Evolutionary conservation across 345 rosid genomes (phyloP), one percentile per base, ranked within the genome.

Genomic region (Hibiscus syriacus): DNA sequence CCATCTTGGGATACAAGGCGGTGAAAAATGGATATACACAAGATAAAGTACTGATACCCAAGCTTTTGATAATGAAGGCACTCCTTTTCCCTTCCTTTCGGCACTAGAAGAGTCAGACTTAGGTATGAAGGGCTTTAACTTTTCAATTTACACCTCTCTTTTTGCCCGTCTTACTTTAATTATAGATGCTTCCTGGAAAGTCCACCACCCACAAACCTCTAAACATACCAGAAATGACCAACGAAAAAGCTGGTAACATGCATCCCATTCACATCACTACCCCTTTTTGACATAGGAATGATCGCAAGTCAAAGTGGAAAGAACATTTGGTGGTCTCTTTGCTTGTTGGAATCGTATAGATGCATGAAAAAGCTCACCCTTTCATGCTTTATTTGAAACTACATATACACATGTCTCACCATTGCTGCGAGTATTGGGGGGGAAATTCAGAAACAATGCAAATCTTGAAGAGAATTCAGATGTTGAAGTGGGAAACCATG

Each of bases 401-500:
- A 17, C 19, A 50, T 17, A 19, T 50, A 50, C 10, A 11, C 43
- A 46, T 9, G 26, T 45, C 55, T 60, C 13, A 22, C 19, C 3
- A 4, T 32, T 48, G 52, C 45, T n/a, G 30, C 34, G 59, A 49
- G 16, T 53, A 20, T 53, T 26, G 16, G 62, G n/a, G n/a, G n/a
- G n/a, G n/a, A 61, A 57, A 3, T 68, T 57, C 52, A 75, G 80
- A 6, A 2, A 66, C 48, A 27, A 73, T 34, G 69, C 78, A 78
- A 36, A 62, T 71, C 66, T 60, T 78, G 69, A 81, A 81, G 50
- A 62, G 77, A 63, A 76, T 76, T 59, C 26, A 73, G 60, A 41
- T 68, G 76, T 8, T 27, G 52, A 66, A 70, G 70, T 57, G 59
- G 26, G 67, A 34, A 73, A 72, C n/a, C 72, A 70, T 56, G 74